Evolutionary conservation across 345 rosid species (phyloP).

Genomic region (Heritiera fomes): DNA sequence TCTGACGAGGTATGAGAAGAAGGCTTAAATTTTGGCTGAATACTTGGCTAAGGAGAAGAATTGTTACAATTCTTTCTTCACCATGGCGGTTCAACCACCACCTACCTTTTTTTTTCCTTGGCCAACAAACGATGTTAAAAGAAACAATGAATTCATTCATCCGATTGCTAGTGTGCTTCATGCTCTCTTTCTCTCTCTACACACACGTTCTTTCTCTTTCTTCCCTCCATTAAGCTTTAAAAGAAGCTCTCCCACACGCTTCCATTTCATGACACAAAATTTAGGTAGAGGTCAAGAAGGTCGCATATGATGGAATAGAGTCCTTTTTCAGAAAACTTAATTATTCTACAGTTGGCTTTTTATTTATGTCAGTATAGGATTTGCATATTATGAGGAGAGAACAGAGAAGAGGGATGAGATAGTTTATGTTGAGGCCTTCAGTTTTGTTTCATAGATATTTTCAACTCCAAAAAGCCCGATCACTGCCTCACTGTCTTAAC

Average conservation of each 20-base stretch:
- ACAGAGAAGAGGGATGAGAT: slow-evolving; percentile 2
- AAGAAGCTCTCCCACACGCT: slow-evolving; percentile 27
- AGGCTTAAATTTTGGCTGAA: slow-evolving; percentile 16
- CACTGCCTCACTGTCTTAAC: slow-evolving; percentile 4
- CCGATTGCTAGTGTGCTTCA: neutral
- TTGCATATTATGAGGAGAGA: slow-evolving; percentile 13
- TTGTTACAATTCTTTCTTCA: slow-evolving; percentile 20
- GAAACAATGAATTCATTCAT: slow-evolving; percentile 43
- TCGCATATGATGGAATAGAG: neutral
- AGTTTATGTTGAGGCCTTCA: neutral
- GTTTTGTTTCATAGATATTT: slow-evolving; percentile 11
- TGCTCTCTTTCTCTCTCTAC: neutral
- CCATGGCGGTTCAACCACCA: slow-evolving; percentile 77
- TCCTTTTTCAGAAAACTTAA: slow-evolving; percentile 17
- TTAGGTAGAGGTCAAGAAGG: slow-evolving; percentile 12
- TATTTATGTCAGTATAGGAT: neutral
- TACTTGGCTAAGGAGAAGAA: slow-evolving; percentile 21
- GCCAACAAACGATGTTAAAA: slow-evolving; percentile 52
- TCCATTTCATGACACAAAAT: slow-evolving; percentile 18
- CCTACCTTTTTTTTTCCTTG: slow-evolving; percentile 54
- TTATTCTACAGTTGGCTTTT: neutral
- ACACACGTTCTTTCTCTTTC: neutral
- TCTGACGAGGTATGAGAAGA: neutral
- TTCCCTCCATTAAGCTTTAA: slow-evolving; percentile 20
- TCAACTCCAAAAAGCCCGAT: neutral